Evolutionary conservation across 495 filamentous ascomycete species (phyloP).

Genomic region (Xylaria curta): DNA sequence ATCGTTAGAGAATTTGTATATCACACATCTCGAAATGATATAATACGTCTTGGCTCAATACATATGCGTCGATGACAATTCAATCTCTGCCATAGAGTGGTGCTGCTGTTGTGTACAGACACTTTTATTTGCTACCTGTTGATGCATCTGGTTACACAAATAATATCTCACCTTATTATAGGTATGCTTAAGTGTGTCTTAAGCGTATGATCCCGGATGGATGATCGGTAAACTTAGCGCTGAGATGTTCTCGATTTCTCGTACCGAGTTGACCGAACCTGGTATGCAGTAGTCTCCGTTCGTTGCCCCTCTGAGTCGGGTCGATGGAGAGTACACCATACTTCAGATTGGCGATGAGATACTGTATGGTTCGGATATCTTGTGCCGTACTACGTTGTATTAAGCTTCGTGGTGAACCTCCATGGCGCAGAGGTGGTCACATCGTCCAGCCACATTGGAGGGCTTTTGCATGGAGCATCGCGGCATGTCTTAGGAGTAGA

Average conservation of each 20-base stretch:
- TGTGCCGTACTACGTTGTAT: slow-evolving; percentile 23
- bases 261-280: slow-evolving; percentile 14
- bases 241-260: not conserved
- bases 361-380: slow-evolving; percentile 15
- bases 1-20: not conserved
- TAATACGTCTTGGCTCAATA: not conserved
- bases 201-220: slow-evolving; percentile 8
- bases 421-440: slow-evolving; percentile 6
- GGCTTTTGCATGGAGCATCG: slow-evolving; percentile 13
- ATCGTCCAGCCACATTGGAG: not conserved
- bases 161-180: not conserved
- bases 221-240: not conserved
- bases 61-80: not conserved
- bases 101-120: not conserved
- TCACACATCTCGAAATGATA: not conserved
- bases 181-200: slow-evolving; percentile 1
- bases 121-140: not conserved
- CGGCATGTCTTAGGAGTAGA: slow-evolving; percentile 4
- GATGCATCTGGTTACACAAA: not conserved
- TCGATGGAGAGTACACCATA: not conserved
- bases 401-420: not conserved
- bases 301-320: not conserved
- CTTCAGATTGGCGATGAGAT: slow-evolving; percentile 3
- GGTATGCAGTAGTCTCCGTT: not conserved
- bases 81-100: not conserved